phyloP scores from a whole-genome alignment of 192 early-diverging fungal genomes.

The Nowakowskiella sp. region DNA sequence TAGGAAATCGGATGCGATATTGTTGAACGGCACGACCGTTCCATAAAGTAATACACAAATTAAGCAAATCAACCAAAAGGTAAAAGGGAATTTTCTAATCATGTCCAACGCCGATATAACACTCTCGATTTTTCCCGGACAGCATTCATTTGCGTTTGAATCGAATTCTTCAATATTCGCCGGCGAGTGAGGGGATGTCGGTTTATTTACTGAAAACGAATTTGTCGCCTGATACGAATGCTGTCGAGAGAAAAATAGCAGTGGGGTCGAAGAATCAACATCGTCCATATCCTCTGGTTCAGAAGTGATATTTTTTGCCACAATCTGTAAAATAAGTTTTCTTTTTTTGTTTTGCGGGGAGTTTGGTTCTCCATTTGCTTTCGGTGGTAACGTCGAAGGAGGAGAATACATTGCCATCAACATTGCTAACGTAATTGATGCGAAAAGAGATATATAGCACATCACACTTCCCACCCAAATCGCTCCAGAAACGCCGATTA shows the following conservation, averaged over 20 bases:
- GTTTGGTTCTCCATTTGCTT: too few species aligned
- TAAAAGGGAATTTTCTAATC: conserved; percentile 20
- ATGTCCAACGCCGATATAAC: not conserved
- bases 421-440: conserved; percentile 20
- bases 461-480: conserved; percentile 37
- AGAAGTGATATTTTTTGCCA: too few species aligned
- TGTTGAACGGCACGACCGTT: conserved; percentile 46
- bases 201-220: not conserved
- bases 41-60: conserved; percentile 50
- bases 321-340: too few species aligned
- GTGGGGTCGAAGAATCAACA: not conserved
- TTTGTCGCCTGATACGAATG: not conserved
- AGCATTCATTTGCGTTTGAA: not conserved
- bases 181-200: not conserved
- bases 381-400: conserved; percentile 5
- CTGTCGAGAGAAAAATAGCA: not conserved
- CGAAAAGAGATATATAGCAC: conserved; percentile 38
- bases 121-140: not conserved
- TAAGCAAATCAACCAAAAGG: conserved; percentile 47
- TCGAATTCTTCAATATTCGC: not conserved
- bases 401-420: conserved; percentile 27
- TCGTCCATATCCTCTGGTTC: too few species aligned
- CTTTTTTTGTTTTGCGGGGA: too few species aligned
- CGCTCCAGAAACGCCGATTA: conserved; percentile 23
- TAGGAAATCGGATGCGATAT: conserved; percentile 46